phyloP scores from a whole-genome alignment of 441 rosid species.

The Eutrema salsugineum region DNA sequence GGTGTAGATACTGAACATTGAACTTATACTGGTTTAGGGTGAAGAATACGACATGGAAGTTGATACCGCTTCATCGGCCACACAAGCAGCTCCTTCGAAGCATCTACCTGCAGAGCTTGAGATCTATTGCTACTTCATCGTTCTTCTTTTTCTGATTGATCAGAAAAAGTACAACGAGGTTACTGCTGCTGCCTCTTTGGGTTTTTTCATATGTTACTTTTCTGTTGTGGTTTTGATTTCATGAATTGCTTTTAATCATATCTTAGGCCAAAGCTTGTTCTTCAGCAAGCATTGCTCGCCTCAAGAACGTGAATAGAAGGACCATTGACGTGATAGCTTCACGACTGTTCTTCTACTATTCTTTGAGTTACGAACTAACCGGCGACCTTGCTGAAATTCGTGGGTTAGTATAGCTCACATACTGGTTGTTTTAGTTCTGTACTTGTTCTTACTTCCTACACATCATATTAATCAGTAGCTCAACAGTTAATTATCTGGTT shows the following conservation, averaged over 20 bases:
- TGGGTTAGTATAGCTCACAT: conserved; percentile 39
- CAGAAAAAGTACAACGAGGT: conserved; percentile 58
- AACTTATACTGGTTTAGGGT: conserved; percentile 31
- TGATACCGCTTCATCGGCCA: conserved; percentile 47
- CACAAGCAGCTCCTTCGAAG: conserved; percentile 39
- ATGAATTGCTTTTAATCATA: background rate
- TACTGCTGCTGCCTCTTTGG: background rate
- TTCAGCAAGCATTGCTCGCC: conserved; percentile 50
- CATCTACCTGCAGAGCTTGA: conserved; percentile 54
- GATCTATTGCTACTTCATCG: conserved; percentile 52
- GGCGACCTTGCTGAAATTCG: conserved; percentile 65
- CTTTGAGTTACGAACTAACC: conserved; percentile 51
- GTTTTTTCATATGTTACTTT: background rate
- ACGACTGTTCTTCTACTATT: conserved; percentile 52
- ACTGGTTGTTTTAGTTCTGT: background rate
- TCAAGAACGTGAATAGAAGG: conserved; percentile 54
- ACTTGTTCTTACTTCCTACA: background rate
- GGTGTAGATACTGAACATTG: background rate
- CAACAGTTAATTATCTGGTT: background rate
- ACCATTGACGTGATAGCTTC: conserved; percentile 59
- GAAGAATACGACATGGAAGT: conserved; percentile 59
- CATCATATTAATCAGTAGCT: background rate
- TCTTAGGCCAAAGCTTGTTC: conserved; percentile 62
- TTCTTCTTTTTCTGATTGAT: conserved; percentile 56
- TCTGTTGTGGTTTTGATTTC: background rate